Percentiles rank a stretch among this genome's conserved stretches.
Evolutionary conservation across 1,284 basidiomycete species (phyloP).

Genomic region (Cutaneotrichosporon cavernicola): DNA sequence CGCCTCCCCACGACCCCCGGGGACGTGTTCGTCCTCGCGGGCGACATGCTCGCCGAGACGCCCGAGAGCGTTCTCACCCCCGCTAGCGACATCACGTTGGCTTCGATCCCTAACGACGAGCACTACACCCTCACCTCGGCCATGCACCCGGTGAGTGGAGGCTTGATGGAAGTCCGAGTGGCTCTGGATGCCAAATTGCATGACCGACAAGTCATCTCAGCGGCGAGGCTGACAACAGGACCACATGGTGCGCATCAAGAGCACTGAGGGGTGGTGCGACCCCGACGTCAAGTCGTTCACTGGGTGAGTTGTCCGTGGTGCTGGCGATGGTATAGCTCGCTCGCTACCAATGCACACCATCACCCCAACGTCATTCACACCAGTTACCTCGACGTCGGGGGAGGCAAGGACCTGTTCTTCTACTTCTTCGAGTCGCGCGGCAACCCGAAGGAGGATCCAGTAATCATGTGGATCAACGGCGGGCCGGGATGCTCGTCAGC

Average conservation of each 20-base stretch:
- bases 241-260: conserved; percentile 51
- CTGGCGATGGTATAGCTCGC: background rate
- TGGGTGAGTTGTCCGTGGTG: conserved; percentile 26
- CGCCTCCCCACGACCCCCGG: conserved; percentile 33
- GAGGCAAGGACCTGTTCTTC: conserved; percentile 73
- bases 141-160: conserved; percentile 35
- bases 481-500: conserved; percentile 55
- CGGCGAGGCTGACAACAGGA: conserved; percentile 25
- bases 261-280: conserved; percentile 53
- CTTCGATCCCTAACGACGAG: conserved; percentile 37
- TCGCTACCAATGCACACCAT: background rate
- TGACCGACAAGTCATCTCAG: background rate
- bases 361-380: background rate
- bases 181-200: background rate
- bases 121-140: conserved; percentile 33
- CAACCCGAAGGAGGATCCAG: conserved; percentile 61
- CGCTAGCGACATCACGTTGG: conserved; percentile 41
- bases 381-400: conserved; percentile 64
- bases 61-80: conserved; percentile 25
- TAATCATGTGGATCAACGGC: conserved; percentile 54
- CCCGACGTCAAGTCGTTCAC: conserved; percentile 47
- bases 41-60: conserved; percentile 27
- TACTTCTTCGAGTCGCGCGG: conserved; percentile 78
- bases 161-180: background rate
- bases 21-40: conserved; percentile 35